Evolutionary conservation across 148 eudicot genomes (phyloP).

Genomic region (Spergularia marina): DNA sequence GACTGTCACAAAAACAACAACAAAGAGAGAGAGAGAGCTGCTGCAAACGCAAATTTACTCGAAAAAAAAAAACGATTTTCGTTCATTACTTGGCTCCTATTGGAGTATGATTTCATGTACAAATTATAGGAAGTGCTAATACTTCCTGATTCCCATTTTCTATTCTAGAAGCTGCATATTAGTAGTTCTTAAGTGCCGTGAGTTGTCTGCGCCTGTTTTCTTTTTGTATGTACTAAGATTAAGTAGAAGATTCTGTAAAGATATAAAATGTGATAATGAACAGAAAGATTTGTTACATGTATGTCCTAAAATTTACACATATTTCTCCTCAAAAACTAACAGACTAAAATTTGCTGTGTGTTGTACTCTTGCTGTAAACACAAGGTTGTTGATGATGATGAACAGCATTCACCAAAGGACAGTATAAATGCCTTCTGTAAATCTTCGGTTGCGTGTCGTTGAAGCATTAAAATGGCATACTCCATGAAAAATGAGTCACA

Average conservation of each 20-base stretch:
- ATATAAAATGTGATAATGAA: background rate
- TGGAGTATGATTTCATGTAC: too few relatives aligned
- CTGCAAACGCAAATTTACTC: too few relatives aligned
- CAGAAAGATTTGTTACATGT: conserved; percentile 1
- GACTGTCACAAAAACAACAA: too few relatives aligned
- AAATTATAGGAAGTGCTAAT: too few relatives aligned
- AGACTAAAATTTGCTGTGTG: background rate
- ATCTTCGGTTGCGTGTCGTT: conserved; percentile 10
- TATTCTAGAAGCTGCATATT: too few relatives aligned
- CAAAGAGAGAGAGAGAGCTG: too few relatives aligned
- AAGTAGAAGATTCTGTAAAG: background rate
- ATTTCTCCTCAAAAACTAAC: conserved; percentile 7
- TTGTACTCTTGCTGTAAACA: background rate
- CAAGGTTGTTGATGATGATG: background rate
- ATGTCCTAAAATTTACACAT: background rate
- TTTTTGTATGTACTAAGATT: background rate
- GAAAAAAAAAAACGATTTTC: too few relatives aligned
- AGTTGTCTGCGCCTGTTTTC: too few relatives aligned
- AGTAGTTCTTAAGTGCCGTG: too few relatives aligned
- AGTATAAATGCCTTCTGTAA: conserved; percentile 7
- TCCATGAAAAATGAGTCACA: conserved; percentile 15
- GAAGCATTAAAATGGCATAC: conserved; percentile 15
- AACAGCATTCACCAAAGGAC: conserved; percentile 14
- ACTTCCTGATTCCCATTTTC: too few relatives aligned
- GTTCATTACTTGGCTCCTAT: too few relatives aligned